Evolutionary conservation across 257 asterid genomes (phyloP).

Genomic region (Penstemon eatonii): DNA sequence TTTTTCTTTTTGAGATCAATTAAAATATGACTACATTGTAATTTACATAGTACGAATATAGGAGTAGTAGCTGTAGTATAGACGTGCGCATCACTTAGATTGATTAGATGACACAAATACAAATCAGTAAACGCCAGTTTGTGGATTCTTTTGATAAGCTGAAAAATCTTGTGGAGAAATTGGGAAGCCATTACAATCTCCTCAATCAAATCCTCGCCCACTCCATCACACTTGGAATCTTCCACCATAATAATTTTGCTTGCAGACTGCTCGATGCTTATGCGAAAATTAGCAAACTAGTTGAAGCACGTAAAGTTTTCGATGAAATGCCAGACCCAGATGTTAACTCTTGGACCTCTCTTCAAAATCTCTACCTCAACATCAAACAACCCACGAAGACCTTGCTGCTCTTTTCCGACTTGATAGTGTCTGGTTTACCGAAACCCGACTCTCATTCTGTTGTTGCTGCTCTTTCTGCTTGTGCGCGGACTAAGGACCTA

Average conservation of each 20-base stretch:
- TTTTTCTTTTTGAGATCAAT: too few species aligned
- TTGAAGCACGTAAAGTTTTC: conserved; percentile 48
- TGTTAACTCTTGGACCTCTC: conserved; percentile 66
- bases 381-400: conserved; percentile 50
- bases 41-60: too few species aligned
- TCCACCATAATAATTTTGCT: conserved; percentile 42
- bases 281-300: conserved; percentile 42
- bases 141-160: conserved; percentile 30
- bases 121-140: conserved; percentile 24
- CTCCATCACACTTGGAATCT: conserved; percentile 41
- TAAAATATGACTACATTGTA: too few species aligned
- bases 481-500: conserved; percentile 52
- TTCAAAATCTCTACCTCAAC: conserved; percentile 56
- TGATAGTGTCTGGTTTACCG: conserved; percentile 32
- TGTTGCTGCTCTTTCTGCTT: conserved; percentile 70
- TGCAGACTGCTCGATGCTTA: conserved; percentile 51
- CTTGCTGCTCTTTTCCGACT: conserved; percentile 39
- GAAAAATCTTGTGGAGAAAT: conserved; percentile 39
- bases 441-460: conserved; percentile 65
- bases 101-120: conserved; percentile 30
- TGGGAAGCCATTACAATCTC: conserved; percentile 34
- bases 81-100: not conserved
- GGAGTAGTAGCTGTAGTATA: too few species aligned
- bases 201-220: conserved; percentile 57
- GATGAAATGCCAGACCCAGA: conserved; percentile 53